A percentile compares a stretch with the other conserved stretches of the same genome.
These are phyloP conservation scores for Papiliotrema terrestris DNA, from an alignment of 1,284 basidiomycete species.

Conservation along the genomic window DNA sequence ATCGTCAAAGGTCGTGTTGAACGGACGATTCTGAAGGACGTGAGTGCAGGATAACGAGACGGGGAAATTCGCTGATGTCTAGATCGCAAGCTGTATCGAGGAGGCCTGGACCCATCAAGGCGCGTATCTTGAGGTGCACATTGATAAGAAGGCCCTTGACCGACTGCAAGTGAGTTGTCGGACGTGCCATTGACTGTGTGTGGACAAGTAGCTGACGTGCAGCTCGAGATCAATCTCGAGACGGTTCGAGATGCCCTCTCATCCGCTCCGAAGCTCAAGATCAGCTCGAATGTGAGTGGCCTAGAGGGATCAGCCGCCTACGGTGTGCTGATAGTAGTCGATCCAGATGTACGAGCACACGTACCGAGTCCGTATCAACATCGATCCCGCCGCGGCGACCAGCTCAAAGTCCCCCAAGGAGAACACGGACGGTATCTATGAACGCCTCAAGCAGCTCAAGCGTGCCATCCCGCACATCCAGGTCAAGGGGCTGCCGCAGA, in stretches of 20 bases:
- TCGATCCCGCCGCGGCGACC: constrained; percentile 9
- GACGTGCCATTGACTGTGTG: too few species aligned
- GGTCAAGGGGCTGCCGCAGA: constrained; percentile 84
- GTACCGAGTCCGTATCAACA: constrained; percentile 69
- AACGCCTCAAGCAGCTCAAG: constrained; percentile 79
- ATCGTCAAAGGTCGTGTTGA: constrained; percentile 97
- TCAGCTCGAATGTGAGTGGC: constrained; percentile 73
- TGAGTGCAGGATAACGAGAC: constrained; percentile 47
- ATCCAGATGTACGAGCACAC: constrained; percentile 74
- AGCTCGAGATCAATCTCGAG: constrained; percentile 90
- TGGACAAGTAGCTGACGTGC: too few species aligned
- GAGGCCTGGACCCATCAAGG: constrained; percentile 93
- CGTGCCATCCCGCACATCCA: constrained; percentile 76
- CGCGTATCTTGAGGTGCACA: constrained; percentile 88
- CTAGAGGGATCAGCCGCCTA: not conserved
- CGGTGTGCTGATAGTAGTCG: not conserved
- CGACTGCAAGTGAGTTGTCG: constrained; percentile 68
- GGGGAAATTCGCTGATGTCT: not conserved
- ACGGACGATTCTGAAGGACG: constrained; percentile 91
- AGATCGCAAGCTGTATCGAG: constrained; percentile 90
- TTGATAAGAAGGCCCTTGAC: constrained; percentile 84
- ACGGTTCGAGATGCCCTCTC: constrained; percentile 92
- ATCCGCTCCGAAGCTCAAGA: constrained; percentile 82
- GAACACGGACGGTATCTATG: constrained; percentile 67
- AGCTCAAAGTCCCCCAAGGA: constrained; percentile 15